Base-by-base conservation (phyloP, 441 rosid species). In the Adansonia madagascariensis region DNA sequence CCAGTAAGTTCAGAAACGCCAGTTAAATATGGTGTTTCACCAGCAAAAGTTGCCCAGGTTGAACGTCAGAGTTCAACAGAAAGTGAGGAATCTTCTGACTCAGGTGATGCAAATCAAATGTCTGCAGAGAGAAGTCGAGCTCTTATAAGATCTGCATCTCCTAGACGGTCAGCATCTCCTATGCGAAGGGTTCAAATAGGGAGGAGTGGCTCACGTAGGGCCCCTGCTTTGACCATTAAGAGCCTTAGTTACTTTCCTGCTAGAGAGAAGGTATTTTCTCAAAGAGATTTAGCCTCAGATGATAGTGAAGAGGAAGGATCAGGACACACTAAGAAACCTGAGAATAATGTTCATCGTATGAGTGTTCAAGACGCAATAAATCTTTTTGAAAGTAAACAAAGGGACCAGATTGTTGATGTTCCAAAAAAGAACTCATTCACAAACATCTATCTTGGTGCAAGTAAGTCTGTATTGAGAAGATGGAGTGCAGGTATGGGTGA, bases 101-200 rank as follows among this genome's bases (percentile, higher is more conserved):
- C 86, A 27, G 75, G 82, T 73, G 87, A 81, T 35, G 87, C 85
- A 67, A 79, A 79, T 80, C 85, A 83, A 79, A 61, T 41, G 9
- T 81, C 87, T 72, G 81, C 55, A 6, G 92, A 89, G 79, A 89
- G 92, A 82, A 87, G 91, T 84, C 88, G 91, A 71, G 44, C 85
- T 76, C 71, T 86, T 53, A 59, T 83, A 71, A 87, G 92, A 82
- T 87, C 91, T 56, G 85, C 87, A 74, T 81, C 86, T 24, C 88
- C 90, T 57, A 91, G 91, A 76, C 84, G 95, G 85, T 89, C 95
- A 6, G 92, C 91, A 15, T 91, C 95, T 71, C 95, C 95, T 31
- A 91, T 89, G 95, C 85, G 91, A 76, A 88, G 92, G 85, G 77
- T 91, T 80, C 95, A 91, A 81, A 86, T 91, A 60, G 92, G 91